A percentile compares a stretch with the other conserved stretches of the same genome.
These are phyloP conservation scores for Sugiyamaella americana DNA, from an alignment of 805 yeast species.

Conservation along the genomic window DNA sequence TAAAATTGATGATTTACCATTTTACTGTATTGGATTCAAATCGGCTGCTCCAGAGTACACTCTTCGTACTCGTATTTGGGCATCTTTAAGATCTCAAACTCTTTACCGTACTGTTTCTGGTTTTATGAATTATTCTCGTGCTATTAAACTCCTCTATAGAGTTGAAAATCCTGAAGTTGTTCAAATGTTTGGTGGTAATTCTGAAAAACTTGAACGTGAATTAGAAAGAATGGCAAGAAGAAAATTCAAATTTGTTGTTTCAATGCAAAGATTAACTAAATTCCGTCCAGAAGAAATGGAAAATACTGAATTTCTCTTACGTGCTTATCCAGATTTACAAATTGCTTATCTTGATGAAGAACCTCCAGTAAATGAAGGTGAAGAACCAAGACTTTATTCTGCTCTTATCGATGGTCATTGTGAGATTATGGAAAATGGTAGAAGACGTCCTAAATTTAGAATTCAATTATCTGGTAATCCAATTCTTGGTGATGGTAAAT, in stretches of 20 bases:
- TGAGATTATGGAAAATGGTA: slow-evolving; percentile 48
- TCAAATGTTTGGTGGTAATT: slow-evolving; percentile 98
- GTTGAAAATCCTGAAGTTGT: slow-evolving; percentile 91
- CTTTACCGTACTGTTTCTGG: slow-evolving; percentile 96
- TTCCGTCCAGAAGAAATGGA: slow-evolving; percentile 60
- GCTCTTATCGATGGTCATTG: slow-evolving; percentile 62
- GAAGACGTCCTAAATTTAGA: slow-evolving; percentile 55
- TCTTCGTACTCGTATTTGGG: slow-evolving; percentile 96
- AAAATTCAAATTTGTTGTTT: slow-evolving; percentile 72
- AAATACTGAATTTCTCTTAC: slow-evolving; percentile 60
- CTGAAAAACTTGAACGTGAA: slow-evolving; percentile 93
- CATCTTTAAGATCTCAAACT: slow-evolving; percentile 94
- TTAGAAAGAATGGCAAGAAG: slow-evolving; percentile 76
- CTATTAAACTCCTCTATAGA: slow-evolving; percentile 85
- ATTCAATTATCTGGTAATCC: slow-evolving; percentile 89
- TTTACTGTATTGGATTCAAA: slow-evolving; percentile 94
- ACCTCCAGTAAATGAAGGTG: slow-evolving; percentile 45
- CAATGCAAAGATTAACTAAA: slow-evolving; percentile 78
- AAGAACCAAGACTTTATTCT: slow-evolving; percentile 51
- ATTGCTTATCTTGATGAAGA: slow-evolving; percentile 95
- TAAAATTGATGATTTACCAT: slow-evolving; percentile 87
- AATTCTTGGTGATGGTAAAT: slow-evolving; percentile 91
- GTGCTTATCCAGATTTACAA: slow-evolving; percentile 63
- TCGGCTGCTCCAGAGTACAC: slow-evolving; percentile 97
- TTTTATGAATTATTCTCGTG: slow-evolving; percentile 97